Evolutionary conservation across 2,329 filamentous ascomycete genomes (phyloP).

Genomic region (Sporothrix phasma): DNA sequence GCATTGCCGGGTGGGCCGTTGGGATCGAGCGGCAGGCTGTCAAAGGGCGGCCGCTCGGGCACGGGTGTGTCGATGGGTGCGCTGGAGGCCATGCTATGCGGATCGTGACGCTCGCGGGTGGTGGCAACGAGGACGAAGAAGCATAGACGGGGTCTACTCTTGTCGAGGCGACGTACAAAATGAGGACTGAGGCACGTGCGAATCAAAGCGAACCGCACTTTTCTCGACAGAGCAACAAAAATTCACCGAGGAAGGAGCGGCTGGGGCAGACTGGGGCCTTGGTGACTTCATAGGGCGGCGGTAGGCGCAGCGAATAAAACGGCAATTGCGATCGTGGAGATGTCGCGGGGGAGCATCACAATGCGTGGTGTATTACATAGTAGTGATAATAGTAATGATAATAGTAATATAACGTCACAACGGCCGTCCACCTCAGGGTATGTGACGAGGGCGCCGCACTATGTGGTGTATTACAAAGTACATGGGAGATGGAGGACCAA

Average conservation of each 20-base stretch:
- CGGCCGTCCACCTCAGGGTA: too few species aligned
- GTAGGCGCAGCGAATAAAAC: neutral
- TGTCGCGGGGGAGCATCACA: neutral
- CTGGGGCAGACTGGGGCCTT: neutral
- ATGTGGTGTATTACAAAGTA: too few species aligned
- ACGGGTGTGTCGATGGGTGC: neutral
- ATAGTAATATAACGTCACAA: too few species aligned
- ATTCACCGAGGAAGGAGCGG: neutral
- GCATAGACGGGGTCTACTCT: too few species aligned
- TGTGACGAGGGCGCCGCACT: too few species aligned
- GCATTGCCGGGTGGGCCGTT: conserved; percentile 22
- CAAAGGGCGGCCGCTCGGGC: conserved; percentile 28
- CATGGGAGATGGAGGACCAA: neutral
- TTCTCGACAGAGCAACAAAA: too few species aligned
- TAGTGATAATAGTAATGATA: too few species aligned
- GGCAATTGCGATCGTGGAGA: conserved; percentile 1
- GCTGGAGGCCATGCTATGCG: neutral
- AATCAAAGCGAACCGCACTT: too few species aligned
- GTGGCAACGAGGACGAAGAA: too few species aligned
- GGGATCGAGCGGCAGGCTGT: conserved; percentile 19
- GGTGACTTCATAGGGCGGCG: neutral
- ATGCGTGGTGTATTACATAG: too few species aligned
- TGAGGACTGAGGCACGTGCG: too few species aligned
- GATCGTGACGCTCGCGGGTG: neutral
- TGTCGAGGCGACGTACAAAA: too few species aligned